Conservation (phyloP, 2,329 filamentous ascomycete species). For the Trichoderma sp. region DNA sequence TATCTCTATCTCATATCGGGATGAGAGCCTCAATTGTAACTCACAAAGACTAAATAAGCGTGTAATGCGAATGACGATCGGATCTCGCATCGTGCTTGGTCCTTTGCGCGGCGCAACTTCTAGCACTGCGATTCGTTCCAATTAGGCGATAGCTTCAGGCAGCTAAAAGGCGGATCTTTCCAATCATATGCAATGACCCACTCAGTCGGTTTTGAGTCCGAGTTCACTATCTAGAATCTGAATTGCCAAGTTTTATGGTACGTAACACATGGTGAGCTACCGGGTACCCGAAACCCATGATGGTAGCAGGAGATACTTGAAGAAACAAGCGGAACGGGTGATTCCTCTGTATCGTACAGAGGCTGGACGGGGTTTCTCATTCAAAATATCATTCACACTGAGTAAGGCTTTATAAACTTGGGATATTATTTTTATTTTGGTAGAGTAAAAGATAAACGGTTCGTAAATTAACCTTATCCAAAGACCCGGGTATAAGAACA, state of each 20-base stretch:
- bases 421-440: background rate
- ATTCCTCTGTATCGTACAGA: background rate
- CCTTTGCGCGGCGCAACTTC: background rate
- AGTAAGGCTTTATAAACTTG: background rate
- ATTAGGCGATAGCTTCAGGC: background rate
- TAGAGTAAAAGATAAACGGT: background rate
- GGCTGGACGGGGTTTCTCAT: background rate
- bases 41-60: background rate
- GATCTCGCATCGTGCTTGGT: background rate
- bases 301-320: background rate
- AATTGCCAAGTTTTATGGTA: background rate
- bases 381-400: background rate
- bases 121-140: background rate
- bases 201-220: background rate
- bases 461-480: background rate
- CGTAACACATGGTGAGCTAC: background rate
- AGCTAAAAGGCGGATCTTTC: background rate
- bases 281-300: background rate
- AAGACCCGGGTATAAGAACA: constrained; percentile 5
- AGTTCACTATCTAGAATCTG: background rate
- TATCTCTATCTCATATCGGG: background rate
- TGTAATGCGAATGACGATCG: background rate
- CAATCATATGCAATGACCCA: background rate
- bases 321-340: background rate
- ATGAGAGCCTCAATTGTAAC: background rate